Conservation (phyloP, 2,329 filamentous ascomycete genomes). For the Penicillium carneum region DNA sequence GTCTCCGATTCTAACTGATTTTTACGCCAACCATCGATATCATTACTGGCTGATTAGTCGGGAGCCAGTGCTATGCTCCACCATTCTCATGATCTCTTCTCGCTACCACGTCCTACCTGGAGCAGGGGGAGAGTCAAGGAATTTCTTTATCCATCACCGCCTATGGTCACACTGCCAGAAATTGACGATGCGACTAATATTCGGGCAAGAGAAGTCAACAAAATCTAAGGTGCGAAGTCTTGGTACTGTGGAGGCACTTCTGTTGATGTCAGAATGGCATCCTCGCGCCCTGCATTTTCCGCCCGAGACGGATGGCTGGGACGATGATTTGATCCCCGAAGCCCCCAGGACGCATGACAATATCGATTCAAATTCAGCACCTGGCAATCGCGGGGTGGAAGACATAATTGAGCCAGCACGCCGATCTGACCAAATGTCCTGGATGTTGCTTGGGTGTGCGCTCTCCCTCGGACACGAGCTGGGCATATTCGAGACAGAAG, state of each 20-base stretch:
- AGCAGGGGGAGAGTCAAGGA: slow-evolving; percentile 55
- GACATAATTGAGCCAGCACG: slow-evolving; percentile 64
- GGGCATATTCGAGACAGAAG: slow-evolving; percentile 58
- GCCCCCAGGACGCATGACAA: slow-evolving; percentile 46
- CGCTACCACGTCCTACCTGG: slow-evolving; percentile 58
- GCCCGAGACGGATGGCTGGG: slow-evolving; percentile 62
- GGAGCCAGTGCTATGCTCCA: slow-evolving; percentile 62
- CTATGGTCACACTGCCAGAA: slow-evolving; percentile 64
- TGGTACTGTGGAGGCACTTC: slow-evolving; percentile 61
- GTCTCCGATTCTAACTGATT: slow-evolving; percentile 60
- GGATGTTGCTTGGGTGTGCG: slow-evolving; percentile 65
- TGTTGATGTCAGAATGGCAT: slow-evolving; percentile 65
- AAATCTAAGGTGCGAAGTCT: slow-evolving; percentile 59
- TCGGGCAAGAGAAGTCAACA: slow-evolving; percentile 62
- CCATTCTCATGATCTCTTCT: slow-evolving; percentile 63
- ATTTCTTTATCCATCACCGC: slow-evolving; percentile 62
- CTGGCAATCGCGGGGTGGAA: slow-evolving; percentile 57
- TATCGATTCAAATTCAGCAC: slow-evolving; percentile 36
- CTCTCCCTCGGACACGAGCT: slow-evolving; percentile 62
- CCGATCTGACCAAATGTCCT: slow-evolving; percentile 66
- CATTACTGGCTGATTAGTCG: slow-evolving; percentile 59
- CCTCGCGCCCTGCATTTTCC: slow-evolving; percentile 63
- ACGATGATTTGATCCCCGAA: slow-evolving; percentile 59
- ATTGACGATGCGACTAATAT: slow-evolving; percentile 61
- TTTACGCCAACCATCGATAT: slow-evolving; percentile 58